These are phyloP conservation scores for Porcisia deanei DNA, from an alignment of 208 protist species.

Conservation along the genomic window DNA sequence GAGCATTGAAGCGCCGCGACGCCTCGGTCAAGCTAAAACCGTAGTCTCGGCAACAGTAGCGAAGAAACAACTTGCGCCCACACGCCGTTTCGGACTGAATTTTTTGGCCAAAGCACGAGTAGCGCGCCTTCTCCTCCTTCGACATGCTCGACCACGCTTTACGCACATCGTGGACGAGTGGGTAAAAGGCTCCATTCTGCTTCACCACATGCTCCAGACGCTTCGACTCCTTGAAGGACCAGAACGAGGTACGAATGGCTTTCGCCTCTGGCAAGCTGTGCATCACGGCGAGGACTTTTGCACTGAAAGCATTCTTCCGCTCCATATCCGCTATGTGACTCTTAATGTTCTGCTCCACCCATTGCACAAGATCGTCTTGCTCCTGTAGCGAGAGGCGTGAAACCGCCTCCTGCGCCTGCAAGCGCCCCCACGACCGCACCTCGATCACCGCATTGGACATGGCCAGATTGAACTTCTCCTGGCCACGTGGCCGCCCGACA, in stretches of 20 bases:
- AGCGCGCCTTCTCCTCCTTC: constrained; percentile 42
- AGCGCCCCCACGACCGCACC: constrained; percentile 18
- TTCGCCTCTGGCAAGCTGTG: constrained; percentile 59
- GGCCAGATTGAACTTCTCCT: constrained; percentile 10
- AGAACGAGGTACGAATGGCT: constrained; percentile 38
- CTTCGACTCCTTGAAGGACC: constrained; percentile 33
- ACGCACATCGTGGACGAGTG: neutral
- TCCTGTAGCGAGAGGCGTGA: constrained; percentile 35
- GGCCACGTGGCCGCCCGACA: neutral
- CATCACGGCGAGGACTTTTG: constrained; percentile 55
- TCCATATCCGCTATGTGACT: constrained; percentile 36
- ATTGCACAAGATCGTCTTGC: constrained; percentile 31
- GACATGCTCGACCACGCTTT: constrained; percentile 38
- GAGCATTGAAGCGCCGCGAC: constrained; percentile 32
- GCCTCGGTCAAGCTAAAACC: constrained; percentile 52
- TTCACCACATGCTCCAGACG: constrained; percentile 39
- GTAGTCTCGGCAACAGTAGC: constrained; percentile 77
- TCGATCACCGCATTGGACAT: constrained; percentile 13
- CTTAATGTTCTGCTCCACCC: constrained; percentile 19
- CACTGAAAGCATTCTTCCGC: constrained; percentile 42
- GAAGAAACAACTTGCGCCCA: constrained; percentile 57
- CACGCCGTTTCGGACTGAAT: constrained; percentile 32
- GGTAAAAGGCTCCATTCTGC: constrained; percentile 38
- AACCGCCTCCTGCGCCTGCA: constrained; percentile 31
- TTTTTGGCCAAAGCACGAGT: constrained; percentile 55